Conservation (phyloP, 495 filamentous ascomycete species). For the Amorphotheca resinae region DNA sequence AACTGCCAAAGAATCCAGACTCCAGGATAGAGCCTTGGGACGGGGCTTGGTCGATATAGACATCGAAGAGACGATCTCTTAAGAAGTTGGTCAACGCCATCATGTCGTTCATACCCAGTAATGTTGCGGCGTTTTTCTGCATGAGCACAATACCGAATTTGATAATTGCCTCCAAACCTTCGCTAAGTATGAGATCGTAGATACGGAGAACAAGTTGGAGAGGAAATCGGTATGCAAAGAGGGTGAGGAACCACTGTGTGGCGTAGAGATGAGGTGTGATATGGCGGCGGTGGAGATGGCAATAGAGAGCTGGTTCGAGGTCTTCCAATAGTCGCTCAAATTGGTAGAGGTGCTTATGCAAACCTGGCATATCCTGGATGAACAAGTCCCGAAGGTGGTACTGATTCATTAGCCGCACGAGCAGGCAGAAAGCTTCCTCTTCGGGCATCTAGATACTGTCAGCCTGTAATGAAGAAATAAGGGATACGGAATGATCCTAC, state of each 20-base stretch:
- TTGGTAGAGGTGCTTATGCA: constrained; percentile 87
- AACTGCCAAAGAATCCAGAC: constrained; percentile 93
- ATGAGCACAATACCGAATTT: constrained; percentile 92
- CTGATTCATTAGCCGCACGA: constrained; percentile 92
- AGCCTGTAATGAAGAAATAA: too few species aligned
- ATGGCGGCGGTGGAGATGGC: constrained; percentile 77
- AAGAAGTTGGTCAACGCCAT: constrained; percentile 70
- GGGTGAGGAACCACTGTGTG: constrained; percentile 96
- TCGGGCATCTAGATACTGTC: constrained; percentile 68
- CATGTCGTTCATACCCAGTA: constrained; percentile 91
- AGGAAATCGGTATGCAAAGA: constrained; percentile 98
- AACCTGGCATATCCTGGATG: constrained; percentile 87
- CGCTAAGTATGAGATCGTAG: constrained; percentile 91
- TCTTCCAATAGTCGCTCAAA: constrained; percentile 94
- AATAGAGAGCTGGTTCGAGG: constrained; percentile 84
- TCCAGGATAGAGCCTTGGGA: constrained; percentile 81
- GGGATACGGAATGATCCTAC: constrained; percentile 49
- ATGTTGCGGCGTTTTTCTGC: constrained; percentile 70
- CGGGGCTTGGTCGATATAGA: constrained; percentile 88
- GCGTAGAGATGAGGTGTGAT: constrained; percentile 90
- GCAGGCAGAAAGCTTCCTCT: constrained; percentile 87
- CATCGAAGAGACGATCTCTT: constrained; percentile 89
- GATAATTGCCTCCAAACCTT: constrained; percentile 83
- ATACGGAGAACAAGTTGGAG: constrained; percentile 91
- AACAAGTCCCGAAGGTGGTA: constrained; percentile 91